Percentiles rank a stretch among this genome's conserved stretches.
These are phyloP conservation scores for Globisporangium paddicum DNA, from an alignment of 352 stramenopile species.

Conservation along the genomic window DNA sequence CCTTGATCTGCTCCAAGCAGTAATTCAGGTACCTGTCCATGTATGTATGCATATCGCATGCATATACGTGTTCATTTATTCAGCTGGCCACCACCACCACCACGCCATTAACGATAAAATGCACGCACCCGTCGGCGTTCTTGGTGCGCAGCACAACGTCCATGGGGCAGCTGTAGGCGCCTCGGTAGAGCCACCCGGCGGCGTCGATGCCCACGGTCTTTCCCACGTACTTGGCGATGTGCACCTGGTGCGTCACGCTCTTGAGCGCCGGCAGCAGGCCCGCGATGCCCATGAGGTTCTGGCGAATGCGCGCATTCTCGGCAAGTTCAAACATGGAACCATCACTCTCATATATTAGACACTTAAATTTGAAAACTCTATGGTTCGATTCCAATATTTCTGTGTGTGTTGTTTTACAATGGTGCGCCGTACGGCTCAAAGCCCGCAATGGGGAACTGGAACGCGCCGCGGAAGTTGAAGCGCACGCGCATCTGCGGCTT, in stretches of 20 bases:
- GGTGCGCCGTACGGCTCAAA: conserved; percentile 72
- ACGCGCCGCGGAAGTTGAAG: conserved; percentile 76
- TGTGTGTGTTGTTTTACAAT: conserved; percentile 14
- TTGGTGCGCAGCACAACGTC: conserved; percentile 69
- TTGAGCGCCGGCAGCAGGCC: conserved; percentile 60
- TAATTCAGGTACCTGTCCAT: conserved; percentile 74
- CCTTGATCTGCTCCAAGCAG: conserved; percentile 84
- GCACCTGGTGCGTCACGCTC: conserved; percentile 66
- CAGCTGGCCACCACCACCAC: no score
- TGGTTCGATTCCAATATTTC: background rate
- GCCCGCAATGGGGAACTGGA: conserved; percentile 55
- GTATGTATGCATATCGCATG: background rate
- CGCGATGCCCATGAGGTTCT: conserved; percentile 52
- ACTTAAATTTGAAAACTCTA: background rate
- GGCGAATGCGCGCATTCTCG: background rate
- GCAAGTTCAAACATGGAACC: conserved; percentile 11
- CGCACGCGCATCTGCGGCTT: conserved; percentile 65
- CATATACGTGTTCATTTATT: no score
- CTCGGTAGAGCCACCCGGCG: conserved; percentile 87
- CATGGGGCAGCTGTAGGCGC: conserved; percentile 79
- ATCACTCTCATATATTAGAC: conserved; percentile 4
- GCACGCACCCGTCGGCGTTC: conserved; percentile 40
- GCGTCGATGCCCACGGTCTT: conserved; percentile 75
- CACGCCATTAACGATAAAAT: no score
- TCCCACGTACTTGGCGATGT: conserved; percentile 73